Evolutionary conservation across 2,329 filamentous ascomycete genomes (phyloP).

Genomic region (Chrysoporthe austroafricana): DNA sequence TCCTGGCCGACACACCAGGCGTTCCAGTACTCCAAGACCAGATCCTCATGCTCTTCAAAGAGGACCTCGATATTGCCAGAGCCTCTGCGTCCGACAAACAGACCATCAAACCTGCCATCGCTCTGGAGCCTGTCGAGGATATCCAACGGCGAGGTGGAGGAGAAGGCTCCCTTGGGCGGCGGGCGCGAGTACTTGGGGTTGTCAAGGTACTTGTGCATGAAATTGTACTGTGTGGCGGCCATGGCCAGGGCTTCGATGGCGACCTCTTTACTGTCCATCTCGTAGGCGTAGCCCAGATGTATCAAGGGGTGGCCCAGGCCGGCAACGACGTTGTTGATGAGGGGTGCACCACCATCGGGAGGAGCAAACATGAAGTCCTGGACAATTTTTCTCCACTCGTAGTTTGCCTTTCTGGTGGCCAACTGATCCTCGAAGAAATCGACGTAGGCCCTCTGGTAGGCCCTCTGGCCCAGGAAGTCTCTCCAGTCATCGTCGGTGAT

Average conservation of each 20-base stretch:
- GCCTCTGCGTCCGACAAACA: constrained; percentile 61
- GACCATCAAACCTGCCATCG: constrained; percentile 71
- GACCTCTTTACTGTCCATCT: constrained; percentile 82
- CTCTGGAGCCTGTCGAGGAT: constrained; percentile 70
- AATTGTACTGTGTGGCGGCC: constrained; percentile 61
- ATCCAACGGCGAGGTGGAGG: constrained; percentile 66
- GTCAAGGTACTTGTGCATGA: constrained; percentile 70
- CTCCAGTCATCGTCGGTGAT: constrained; percentile 84
- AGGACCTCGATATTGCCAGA: constrained; percentile 68
- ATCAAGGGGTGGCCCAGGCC: constrained; percentile 91
- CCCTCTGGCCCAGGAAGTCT: constrained; percentile 76
- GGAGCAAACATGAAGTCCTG: constrained; percentile 70
- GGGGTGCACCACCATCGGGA: constrained; percentile 66
- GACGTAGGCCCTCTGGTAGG: constrained; percentile 86
- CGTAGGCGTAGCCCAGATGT: constrained; percentile 91
- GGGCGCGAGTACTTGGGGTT: constrained; percentile 71
- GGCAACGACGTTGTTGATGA: constrained; percentile 79
- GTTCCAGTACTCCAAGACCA: constrained; percentile 88
- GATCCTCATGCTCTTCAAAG: constrained; percentile 69
- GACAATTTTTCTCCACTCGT: constrained; percentile 82
- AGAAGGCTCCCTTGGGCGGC: constrained; percentile 50
- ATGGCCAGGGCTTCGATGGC: constrained; percentile 87
- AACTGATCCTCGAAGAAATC: constrained; percentile 96
- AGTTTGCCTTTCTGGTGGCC: constrained; percentile 62
- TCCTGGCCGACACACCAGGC: constrained; percentile 72